Conservation (phyloP, 164 flowering plant species). For the Annona cherimola region DNA sequence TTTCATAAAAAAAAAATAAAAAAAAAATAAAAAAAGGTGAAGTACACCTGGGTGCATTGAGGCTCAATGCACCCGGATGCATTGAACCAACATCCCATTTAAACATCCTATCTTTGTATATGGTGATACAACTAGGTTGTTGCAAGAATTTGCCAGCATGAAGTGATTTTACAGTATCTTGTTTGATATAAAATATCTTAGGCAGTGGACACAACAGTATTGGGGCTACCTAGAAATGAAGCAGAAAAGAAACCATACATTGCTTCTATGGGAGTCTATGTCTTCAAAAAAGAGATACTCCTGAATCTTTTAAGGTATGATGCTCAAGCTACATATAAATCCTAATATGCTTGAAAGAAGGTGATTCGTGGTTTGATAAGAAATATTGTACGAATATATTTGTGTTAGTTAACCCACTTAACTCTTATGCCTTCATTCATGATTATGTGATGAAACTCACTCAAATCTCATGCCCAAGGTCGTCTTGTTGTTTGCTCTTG, state of each 20-base stretch:
- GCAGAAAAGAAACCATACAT: constrained; percentile 88
- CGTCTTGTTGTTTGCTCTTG: too few relatives aligned
- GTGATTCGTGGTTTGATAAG: neutral
- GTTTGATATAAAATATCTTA: constrained; percentile 14
- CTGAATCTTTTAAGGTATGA: constrained; percentile 76
- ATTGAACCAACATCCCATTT: too few relatives aligned
- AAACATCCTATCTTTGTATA: neutral
- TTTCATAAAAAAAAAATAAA: too few relatives aligned
- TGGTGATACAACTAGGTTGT: neutral
- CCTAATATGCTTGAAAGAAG: neutral
- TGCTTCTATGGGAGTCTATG: constrained; percentile 95
- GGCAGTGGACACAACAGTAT: constrained; percentile 84
- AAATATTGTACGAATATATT: too few relatives aligned
- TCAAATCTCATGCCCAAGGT: too few relatives aligned
- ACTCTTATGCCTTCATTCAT: too few relatives aligned
- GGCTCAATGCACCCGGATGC: too few relatives aligned
- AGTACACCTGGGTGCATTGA: too few relatives aligned
- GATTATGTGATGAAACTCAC: too few relatives aligned
- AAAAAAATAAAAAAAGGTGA: too few relatives aligned
- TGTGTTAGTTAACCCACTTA: too few relatives aligned
- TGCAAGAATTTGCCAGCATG: neutral
- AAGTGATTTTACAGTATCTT: constrained; percentile 6
- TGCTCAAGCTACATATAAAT: neutral
- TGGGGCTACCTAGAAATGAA: constrained; percentile 76
- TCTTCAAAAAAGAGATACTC: constrained; percentile 89